Base-by-base conservation (phyloP, 371 early-diverging fungal genomes). In the Phascolomyces articulosus region DNA sequence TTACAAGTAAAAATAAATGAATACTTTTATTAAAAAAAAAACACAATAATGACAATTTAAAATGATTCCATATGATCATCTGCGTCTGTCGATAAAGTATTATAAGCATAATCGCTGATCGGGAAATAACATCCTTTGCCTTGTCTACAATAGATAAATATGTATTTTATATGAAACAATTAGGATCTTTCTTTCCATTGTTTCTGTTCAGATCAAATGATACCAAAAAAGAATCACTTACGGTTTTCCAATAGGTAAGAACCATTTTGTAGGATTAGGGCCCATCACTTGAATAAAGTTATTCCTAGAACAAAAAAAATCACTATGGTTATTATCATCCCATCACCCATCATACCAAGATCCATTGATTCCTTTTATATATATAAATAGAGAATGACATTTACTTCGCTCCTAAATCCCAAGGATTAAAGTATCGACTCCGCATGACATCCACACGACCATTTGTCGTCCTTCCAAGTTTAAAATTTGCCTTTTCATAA, bases 251-350 rank as follows among this genome's bases (percentile, higher is more conserved):
- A 87, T 65, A 7, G 91, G 91, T 23, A 88, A 41, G 49, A 92
- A 75, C 88, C 90, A 91, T 24, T 71, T 67, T 59, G 70, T 61
- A 64, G 73, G 65, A 27, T 75, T 75, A 26, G 53, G 34, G 10
- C 90, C 91, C 59, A 91, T 68, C 18, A 91, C 87, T 64, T 87
- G 82, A 11, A 70, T 67, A 40, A 84, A 73, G 64, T 91, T 91
- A 56, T 75, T 23, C 23, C 58, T 55, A 10, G 16, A 60, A 16
- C 8, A 44, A 44, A n/a, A 13, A 7, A 34, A 34, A 34, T 9
- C 11, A 34, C 2, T 34, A 34, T 34, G 34, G 34, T 34, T 34
- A 34, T 11, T 34, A 34, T 34, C 11, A 9, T 34, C 9, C 34
- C 34, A 34, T 34, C 34, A 34, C 6, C 11, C 41, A 7, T 4